Conservation (phyloP, 305 asterid genomes). For the Solanum hybrid region DNA sequence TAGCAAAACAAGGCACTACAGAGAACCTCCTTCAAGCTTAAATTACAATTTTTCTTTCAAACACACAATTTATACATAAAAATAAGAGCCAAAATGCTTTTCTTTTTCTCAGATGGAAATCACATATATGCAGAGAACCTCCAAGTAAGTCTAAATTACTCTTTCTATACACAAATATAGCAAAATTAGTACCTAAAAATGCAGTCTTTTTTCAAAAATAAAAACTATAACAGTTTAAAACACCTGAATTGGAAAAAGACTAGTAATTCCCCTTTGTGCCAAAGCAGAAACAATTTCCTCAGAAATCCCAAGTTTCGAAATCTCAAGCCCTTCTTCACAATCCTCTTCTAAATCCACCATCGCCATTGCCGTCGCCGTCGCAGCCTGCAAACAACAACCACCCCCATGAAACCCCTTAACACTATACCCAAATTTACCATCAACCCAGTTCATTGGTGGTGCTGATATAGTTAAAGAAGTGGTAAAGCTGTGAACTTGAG, state of each 20-base stretch:
- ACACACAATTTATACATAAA: background rate
- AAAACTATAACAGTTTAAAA: background rate
- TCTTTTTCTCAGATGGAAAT: background rate
- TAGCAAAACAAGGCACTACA: background rate
- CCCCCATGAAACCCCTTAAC: conserved; percentile 39
- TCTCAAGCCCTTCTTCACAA: conserved; percentile 50
- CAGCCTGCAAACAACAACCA: conserved; percentile 27
- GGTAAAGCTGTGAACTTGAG: conserved; percentile 14
- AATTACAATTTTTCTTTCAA: background rate
- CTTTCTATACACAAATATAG: background rate
- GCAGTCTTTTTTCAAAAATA: background rate
- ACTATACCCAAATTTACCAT: background rate
- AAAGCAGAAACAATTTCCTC: conserved; percentile 57
- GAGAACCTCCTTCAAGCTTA: background rate
- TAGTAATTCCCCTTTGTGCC: conserved; percentile 53
- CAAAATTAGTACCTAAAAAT: background rate
- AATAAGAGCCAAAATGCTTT: background rate
- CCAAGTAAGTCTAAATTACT: background rate
- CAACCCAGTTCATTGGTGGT: background rate
- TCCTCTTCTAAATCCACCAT: conserved; percentile 24
- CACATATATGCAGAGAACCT: background rate
- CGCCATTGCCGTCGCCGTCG: background rate
- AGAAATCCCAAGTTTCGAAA: conserved; percentile 72
- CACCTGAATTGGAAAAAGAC: conserved; percentile 96
- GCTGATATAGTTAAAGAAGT: background rate